These are phyloP conservation scores for Mesostigma viride DNA, from an alignment of 139 green algal genomes.

Conservation along the genomic window DNA sequence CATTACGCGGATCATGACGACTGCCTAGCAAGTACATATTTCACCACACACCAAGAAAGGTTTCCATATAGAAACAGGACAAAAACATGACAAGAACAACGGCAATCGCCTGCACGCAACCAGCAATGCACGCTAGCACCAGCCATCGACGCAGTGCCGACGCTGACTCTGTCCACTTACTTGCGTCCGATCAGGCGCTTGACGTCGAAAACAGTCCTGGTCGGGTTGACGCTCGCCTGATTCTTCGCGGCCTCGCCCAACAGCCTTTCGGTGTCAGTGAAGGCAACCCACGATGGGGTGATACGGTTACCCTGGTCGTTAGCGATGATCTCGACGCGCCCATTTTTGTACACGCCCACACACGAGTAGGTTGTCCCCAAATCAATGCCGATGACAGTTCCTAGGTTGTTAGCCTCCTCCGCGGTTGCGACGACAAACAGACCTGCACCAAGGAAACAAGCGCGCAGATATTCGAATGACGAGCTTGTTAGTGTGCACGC, in stretches of 20 bases:
- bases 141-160: neutral
- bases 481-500: neutral
- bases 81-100: neutral
- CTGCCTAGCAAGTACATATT: too few relatives aligned
- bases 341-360: slow-evolving; percentile 98
- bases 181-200: slow-evolving; percentile 96
- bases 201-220: slow-evolving; percentile 90
- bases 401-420: slow-evolving; percentile 26
- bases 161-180: slow-evolving; percentile 41
- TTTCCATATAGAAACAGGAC: neutral
- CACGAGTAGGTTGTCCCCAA: slow-evolving; percentile 97
- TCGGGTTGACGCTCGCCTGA: slow-evolving; percentile 87
- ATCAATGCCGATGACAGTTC: slow-evolving; percentile 88
- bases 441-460: neutral
- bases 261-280: slow-evolving; percentile 98
- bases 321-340: slow-evolving; percentile 95
- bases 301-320: slow-evolving; percentile 98
- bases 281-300: slow-evolving; percentile 96
- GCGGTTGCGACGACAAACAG: slow-evolving; percentile 6
- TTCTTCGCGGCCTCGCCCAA: slow-evolving; percentile 97
- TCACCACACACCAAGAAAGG: too few relatives aligned
- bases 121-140: neutral
- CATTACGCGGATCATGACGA: too few relatives aligned
- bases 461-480: neutral
- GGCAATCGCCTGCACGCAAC: too few relatives aligned